A percentile compares a stretch with the other conserved stretches of the same genome.
These are phyloP conservation scores for Solanum bulbocastanum DNA, from an alignment of 257 asterid species.

Conservation along the genomic window DNA sequence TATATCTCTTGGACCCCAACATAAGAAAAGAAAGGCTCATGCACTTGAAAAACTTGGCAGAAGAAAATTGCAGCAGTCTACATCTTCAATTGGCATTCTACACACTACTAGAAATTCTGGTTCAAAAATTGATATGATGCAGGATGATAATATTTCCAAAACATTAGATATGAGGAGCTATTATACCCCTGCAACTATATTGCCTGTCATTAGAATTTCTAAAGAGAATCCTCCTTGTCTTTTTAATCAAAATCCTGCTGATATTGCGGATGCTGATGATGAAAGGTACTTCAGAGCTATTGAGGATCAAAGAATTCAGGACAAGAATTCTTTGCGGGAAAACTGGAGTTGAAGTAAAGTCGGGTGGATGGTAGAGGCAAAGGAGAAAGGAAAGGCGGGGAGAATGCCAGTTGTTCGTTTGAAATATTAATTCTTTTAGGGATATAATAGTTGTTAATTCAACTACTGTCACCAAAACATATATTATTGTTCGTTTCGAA, in stretches of 20 bases:
- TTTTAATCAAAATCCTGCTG: constrained; percentile 64
- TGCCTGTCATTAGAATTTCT: neutral
- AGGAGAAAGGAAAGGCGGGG: constrained; percentile 14
- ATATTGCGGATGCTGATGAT: constrained; percentile 43
- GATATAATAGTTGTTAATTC: neutral
- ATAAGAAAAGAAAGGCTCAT: neutral
- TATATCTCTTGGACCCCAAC: neutral
- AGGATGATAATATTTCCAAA: neutral
- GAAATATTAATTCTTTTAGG: neutral
- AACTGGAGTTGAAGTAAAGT: neutral
- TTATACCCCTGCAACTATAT: neutral
- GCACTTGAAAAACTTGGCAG: neutral
- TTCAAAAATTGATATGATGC: neutral
- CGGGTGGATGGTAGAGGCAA: constrained; percentile 20
- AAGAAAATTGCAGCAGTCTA: neutral
- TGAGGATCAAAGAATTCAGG: constrained; percentile 26
- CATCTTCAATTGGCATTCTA: neutral
- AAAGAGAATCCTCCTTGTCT: neutral
- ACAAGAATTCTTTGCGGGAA: constrained; percentile 2
- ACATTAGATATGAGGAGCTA: neutral
- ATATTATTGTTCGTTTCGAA: neutral
- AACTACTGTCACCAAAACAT: neutral
- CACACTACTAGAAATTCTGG: neutral
- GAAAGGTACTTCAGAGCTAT: constrained; percentile 36
- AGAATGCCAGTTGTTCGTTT: neutral